Evolutionary conservation across 23 red algal species (phyloP), one percentile per base, ranked within the genome.

Genomic region (Cyanidioschyzon merolae): DNA sequence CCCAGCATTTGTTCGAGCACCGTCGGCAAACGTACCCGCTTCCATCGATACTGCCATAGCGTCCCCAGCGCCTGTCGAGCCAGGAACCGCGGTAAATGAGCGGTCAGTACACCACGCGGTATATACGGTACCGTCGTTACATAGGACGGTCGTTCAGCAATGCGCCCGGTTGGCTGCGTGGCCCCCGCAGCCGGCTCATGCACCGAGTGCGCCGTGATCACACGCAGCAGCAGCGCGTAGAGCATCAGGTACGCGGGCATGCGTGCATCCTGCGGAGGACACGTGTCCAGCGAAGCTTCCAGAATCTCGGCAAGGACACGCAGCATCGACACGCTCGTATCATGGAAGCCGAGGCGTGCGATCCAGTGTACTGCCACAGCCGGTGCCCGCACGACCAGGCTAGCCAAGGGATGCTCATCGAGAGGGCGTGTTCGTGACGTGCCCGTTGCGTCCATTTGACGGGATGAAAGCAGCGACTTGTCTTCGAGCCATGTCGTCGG

Each of bases 61-160:
- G n/a, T 25, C 7, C 63, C 7, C 63, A 71, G 30, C 29, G 63
- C 63, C 32, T 25, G 21, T 35, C 63, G 63, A 25, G n/a, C 63
- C 63, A 71, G 29, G 2, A 71, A 7, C 12, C 32, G 21, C n/a
- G 63, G 63, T 35, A 71, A 35, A 7, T 12, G 63, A 3, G 63
- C 63, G 12, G 63, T 71, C 16, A 71, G 63, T 27, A 71, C 63
- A 35, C 63, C 63, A 35, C 63, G 63, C 29, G 63, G 63, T 17
- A 71, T 35, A 27, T 71, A 71, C 63, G 63, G 63, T 27, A 71
- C 63, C n/a, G 63, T 71, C 12, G 63, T 71, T 7, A 71, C 7
- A 27, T 71, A 71, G 32, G 12, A 7, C 7, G 12, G 32, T 25
- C 32, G 63, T 3, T 71, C 63, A 3, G n/a, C 16, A 7, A 32